Evolutionary conservation across 257 asterid species (phyloP).

Genomic region (Salvia splendens): DNA sequence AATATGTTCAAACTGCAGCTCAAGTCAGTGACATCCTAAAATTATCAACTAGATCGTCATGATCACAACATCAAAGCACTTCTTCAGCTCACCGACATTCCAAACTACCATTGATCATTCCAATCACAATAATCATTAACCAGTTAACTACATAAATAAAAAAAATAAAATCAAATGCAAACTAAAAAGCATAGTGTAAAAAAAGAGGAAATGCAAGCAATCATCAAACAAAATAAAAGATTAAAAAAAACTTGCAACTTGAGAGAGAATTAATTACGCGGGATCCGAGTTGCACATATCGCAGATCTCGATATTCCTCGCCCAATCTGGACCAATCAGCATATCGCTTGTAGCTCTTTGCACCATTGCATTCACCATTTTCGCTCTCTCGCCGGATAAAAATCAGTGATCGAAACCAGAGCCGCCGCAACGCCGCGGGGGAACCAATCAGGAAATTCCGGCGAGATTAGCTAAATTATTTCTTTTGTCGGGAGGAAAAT

Average conservation of each 20-base stretch:
- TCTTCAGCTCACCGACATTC: slow-evolving; percentile 6
- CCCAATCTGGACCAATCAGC: slow-evolving; percentile 99
- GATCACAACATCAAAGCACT: slow-evolving; percentile 3
- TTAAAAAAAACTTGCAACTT: background rate
- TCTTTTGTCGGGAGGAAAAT: too few species aligned
- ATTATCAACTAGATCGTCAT: background rate
- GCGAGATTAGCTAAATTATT: slow-evolving; percentile 1
- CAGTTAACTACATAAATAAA: background rate
- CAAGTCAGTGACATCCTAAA: slow-evolving; percentile 1
- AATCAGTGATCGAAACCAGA: slow-evolving; percentile 12
- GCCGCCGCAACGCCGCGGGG: slow-evolving; percentile 27
- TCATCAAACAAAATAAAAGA: background rate
- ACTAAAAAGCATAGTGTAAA: background rate
- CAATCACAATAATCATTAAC: background rate
- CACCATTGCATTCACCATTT: slow-evolving; percentile 91
- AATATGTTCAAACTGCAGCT: background rate
- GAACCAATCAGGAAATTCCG: slow-evolving; percentile 4
- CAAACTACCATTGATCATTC: background rate
- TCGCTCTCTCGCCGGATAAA: background rate
- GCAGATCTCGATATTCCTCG: slow-evolving; percentile 96
- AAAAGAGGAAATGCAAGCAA: background rate
- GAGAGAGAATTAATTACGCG: slow-evolving; percentile 48
- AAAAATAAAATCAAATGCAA: background rate
- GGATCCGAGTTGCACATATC: slow-evolving; percentile 96
- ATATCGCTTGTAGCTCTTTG: slow-evolving; percentile 90